Evolutionary conservation across 805 yeast species (phyloP).

Genomic region (Sugiyamaella americana): DNA sequence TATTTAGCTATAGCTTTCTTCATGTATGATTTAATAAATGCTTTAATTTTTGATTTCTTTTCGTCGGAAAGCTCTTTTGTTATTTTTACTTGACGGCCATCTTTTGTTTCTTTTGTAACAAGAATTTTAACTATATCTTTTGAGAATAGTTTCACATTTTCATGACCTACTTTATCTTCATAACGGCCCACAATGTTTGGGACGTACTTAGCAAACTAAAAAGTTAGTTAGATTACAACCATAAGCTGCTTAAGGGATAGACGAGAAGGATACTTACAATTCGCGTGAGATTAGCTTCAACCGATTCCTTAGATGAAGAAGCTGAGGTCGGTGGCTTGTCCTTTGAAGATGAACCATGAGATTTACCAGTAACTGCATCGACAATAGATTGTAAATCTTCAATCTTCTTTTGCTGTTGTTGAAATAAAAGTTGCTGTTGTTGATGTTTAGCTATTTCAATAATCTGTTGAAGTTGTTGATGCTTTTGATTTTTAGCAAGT

Average conservation of each 20-base stretch:
- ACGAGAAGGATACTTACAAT: background rate
- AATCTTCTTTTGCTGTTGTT: background rate
- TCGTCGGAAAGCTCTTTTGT: conserved; percentile 56
- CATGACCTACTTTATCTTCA: conserved; percentile 53
- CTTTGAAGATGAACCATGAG: background rate
- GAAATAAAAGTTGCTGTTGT: conserved; percentile 13
- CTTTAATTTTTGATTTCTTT: conserved; percentile 63
- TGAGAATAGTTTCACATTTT: conserved; percentile 68
- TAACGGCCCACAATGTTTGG: conserved; percentile 73
- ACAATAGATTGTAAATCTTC: background rate
- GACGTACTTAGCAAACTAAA: conserved; percentile 58
- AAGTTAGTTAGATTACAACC: background rate
- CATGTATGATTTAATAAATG: conserved; percentile 41
- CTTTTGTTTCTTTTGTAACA: conserved; percentile 58
- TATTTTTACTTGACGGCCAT: conserved; percentile 29
- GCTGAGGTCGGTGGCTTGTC: background rate
- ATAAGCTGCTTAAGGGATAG: background rate
- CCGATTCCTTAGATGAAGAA: too few relatives aligned
- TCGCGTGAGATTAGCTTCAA: background rate
- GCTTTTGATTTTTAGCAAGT: conserved; percentile 26
- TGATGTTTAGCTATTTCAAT: conserved; percentile 16
- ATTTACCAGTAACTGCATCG: background rate
- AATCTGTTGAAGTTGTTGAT: conserved; percentile 31
- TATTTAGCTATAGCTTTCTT: conserved; percentile 16
- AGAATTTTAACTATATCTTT: conserved; percentile 66